Evolutionary conservation across 148 eudicot species (phyloP).

Genomic region (Heliamphora exappendiculata): DNA sequence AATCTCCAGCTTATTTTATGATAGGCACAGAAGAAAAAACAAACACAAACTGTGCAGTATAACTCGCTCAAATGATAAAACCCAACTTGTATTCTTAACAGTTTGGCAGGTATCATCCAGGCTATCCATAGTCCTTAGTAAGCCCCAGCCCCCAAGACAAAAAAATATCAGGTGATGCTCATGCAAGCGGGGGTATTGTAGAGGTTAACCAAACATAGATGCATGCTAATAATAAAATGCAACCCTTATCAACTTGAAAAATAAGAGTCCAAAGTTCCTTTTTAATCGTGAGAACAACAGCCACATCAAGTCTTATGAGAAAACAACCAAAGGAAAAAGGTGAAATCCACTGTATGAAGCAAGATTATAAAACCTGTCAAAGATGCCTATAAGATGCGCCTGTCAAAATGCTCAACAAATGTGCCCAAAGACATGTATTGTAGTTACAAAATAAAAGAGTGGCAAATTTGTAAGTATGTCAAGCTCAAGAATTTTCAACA

Average conservation of each 20-base stretch:
- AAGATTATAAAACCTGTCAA: background rate
- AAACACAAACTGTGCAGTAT: background rate
- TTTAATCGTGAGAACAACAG: background rate
- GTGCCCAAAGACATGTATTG: background rate
- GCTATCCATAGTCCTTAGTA: background rate
- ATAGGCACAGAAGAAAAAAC: background rate
- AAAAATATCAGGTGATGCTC: too few relatives aligned
- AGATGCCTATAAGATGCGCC: background rate
- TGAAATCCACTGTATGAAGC: background rate
- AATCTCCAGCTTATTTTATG: background rate
- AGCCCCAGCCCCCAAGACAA: background rate
- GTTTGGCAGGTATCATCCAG: background rate
- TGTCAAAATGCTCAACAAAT: background rate
- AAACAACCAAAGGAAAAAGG: background rate
- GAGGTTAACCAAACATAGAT: too few relatives aligned
- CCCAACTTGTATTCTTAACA: background rate
- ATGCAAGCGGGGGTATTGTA: too few relatives aligned
- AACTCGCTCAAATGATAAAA: background rate
- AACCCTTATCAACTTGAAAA: too few relatives aligned
- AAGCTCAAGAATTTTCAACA: too few relatives aligned
- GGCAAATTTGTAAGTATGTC: background rate
- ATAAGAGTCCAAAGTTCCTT: conserved; percentile 3
- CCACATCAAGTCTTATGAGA: background rate
- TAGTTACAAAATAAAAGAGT: background rate
- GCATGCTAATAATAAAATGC: too few relatives aligned